phyloP scores from a whole-genome alignment of 768 basidiomycete species.

The Termitomyces sp. region DNA sequence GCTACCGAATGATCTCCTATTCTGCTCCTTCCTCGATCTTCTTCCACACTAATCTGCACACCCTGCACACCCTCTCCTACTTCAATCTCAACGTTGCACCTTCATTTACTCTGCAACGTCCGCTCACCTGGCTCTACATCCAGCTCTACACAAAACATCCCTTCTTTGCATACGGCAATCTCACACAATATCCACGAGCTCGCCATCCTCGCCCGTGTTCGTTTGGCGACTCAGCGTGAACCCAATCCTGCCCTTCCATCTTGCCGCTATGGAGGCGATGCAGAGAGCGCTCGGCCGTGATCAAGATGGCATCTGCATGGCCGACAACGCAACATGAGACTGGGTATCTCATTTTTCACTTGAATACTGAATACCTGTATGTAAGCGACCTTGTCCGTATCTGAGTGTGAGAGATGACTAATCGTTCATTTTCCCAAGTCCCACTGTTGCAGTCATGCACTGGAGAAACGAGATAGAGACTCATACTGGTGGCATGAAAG shows the following conservation, averaged over 20 bases:
- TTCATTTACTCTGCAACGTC: slow-evolving; percentile 51
- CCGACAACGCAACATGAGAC: neutral
- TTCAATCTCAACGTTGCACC: slow-evolving; percentile 49
- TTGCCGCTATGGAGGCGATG: slow-evolving; percentile 70
- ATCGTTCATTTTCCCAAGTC: slow-evolving; percentile 23
- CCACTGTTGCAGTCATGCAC: slow-evolving; percentile 62
- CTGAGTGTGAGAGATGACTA: slow-evolving; percentile 26
- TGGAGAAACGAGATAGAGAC: slow-evolving; percentile 93
- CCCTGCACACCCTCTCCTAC: slow-evolving; percentile 40
- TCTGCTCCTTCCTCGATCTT: slow-evolving; percentile 53
- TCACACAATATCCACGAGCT: slow-evolving; percentile 69
- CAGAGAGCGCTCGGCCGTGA: slow-evolving; percentile 36
- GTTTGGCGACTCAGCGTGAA: slow-evolving; percentile 49
- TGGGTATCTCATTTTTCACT: neutral
- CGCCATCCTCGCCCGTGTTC: slow-evolving; percentile 48
- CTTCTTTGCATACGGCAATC: slow-evolving; percentile 47
- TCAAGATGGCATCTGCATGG: slow-evolving; percentile 8
- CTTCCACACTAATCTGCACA: slow-evolving; percentile 55
- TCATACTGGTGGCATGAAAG: slow-evolving; percentile 81
- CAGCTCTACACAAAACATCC: slow-evolving; percentile 21
- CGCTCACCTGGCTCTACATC: slow-evolving; percentile 34
- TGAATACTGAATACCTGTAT: too few relatives aligned
- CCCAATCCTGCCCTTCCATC: slow-evolving; percentile 65
- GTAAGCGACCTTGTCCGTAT: slow-evolving; percentile 37
- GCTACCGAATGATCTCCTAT: slow-evolving; percentile 24